These are phyloP conservation scores for Tothia fuscella DNA, from an alignment of 2,329 filamentous ascomycete species.

Conservation along the genomic window DNA sequence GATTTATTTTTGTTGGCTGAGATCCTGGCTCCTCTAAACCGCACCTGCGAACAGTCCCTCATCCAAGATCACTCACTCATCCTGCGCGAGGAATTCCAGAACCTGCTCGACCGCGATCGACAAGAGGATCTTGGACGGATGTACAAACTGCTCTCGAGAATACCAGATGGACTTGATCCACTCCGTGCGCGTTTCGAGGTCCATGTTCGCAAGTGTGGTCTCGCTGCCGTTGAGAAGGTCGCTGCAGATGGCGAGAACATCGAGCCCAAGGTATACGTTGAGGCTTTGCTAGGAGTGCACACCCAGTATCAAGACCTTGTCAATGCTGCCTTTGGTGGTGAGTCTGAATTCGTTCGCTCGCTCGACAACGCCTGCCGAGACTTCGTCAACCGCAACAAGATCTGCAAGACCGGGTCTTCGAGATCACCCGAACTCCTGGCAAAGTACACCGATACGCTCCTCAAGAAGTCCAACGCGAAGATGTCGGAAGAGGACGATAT, in stretches of 20 bases:
- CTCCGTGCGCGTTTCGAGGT: conserved; percentile 78
- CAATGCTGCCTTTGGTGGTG: conserved; percentile 82
- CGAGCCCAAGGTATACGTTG: conserved; percentile 93
- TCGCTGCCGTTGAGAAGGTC: conserved; percentile 82
- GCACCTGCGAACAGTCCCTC: conserved; percentile 75
- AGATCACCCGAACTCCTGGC: conserved; percentile 90
- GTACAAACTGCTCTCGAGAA: conserved; percentile 83
- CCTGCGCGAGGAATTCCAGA: conserved; percentile 91
- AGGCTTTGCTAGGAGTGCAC: conserved; percentile 87
- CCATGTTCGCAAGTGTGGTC: conserved; percentile 81
- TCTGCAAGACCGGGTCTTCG: conserved; percentile 86
- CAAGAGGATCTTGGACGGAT: conserved; percentile 93
- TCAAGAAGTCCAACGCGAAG: conserved; percentile 78
- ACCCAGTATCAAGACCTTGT: conserved; percentile 86
- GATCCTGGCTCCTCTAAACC: conserved; percentile 73
- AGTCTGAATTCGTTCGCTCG: conserved; percentile 92
- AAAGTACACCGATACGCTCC: conserved; percentile 84
- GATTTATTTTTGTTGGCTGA: conserved; percentile 84
- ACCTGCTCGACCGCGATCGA: conserved; percentile 83
- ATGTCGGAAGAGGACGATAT: conserved; percentile 89
- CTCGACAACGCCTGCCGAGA: conserved; percentile 95
- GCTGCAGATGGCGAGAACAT: conserved; percentile 77
- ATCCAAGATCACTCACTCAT: conserved; percentile 78
- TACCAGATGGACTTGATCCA: conserved; percentile 83
- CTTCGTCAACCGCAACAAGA: conserved; percentile 94